A percentile compares a stretch with the other conserved stretches of the same genome.
Conservation (phyloP, 2,329 filamentous ascomycete species). For the Colletotrichum scovillei region DNA sequence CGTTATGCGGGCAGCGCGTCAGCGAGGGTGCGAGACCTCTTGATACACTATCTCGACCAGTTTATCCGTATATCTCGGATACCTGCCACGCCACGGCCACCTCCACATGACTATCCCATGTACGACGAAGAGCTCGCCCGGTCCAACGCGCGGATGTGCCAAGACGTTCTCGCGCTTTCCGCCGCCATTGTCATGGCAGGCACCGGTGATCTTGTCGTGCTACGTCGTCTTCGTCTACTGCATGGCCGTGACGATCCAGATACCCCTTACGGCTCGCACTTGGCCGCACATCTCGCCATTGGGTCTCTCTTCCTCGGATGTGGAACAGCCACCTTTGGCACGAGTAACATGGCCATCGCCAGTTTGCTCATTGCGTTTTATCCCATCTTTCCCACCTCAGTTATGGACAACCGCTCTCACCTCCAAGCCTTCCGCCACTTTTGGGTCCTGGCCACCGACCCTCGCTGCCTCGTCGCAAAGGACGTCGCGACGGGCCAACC, state of each 20-base stretch:
- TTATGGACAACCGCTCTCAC: constrained; percentile 94
- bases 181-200: constrained; percentile 94
- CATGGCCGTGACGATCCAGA: constrained; percentile 88
- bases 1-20: constrained; percentile 81
- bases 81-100: constrained; percentile 44
- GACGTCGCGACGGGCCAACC: constrained; percentile 88
- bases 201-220: constrained; percentile 87
- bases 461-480: constrained; percentile 87
- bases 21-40: constrained; percentile 77
- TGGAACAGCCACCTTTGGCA: constrained; percentile 91
- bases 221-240: constrained; percentile 86
- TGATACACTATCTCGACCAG: constrained; percentile 87
- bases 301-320: constrained; percentile 92
- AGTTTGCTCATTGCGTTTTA: constrained; percentile 92
- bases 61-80: constrained; percentile 83
- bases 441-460: constrained; percentile 93
- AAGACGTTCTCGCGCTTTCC: constrained; percentile 86
- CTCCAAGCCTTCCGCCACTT: constrained; percentile 97
- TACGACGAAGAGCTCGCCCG: constrained; percentile 90
- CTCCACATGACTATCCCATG: constrained; percentile 47
- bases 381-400: constrained; percentile 87
- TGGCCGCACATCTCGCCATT: constrained; percentile 92
- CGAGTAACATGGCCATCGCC: constrained; percentile 87
- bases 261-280: constrained; percentile 91
- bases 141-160: constrained; percentile 88